Evolutionary conservation across 371 early-diverging fungal genomes (phyloP).

Genomic region (Aphelidium insulamus): DNA sequence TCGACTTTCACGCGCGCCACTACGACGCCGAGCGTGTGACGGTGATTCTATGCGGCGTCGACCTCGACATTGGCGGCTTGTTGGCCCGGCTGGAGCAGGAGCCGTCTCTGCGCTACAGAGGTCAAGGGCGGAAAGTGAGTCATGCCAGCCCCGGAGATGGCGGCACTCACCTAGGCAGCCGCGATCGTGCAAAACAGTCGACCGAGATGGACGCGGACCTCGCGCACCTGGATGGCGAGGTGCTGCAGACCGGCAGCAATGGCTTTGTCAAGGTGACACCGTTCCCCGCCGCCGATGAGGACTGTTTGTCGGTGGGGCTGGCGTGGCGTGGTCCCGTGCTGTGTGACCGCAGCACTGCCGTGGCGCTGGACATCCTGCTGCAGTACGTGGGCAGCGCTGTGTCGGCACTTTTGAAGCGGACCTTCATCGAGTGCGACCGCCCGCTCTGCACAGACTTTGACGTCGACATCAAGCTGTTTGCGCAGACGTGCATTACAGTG

Average conservation of each 20-base stretch:
- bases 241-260: constrained; percentile 4
- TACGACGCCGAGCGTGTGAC: constrained; percentile 38
- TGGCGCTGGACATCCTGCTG: constrained; percentile 33
- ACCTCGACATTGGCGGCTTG: constrained; percentile 13
- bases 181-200: not conserved
- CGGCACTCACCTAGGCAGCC: no score
- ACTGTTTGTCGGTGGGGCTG: constrained; percentile 4
- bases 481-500: constrained; percentile 19
- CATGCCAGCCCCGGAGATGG: no score
- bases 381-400: constrained; percentile 29
- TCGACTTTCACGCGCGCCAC: constrained; percentile 34
- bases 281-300: constrained; percentile 7
- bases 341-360: constrained; percentile 17
- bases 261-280: no score
- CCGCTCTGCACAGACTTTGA: constrained; percentile 33
- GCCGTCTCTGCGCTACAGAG: no score
- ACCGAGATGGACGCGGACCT: constrained; percentile 1
- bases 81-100: constrained; percentile 12
- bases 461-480: constrained; percentile 21
- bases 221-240: constrained; percentile 5
- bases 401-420: constrained; percentile 27
- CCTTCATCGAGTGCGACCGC: constrained; percentile 25
- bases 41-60: constrained; percentile 29
- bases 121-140: no score
- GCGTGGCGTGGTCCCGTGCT: constrained; percentile 32